Base-by-base conservation (phyloP, 345 rosid genomes). In the Theobroma cacao region DNA sequence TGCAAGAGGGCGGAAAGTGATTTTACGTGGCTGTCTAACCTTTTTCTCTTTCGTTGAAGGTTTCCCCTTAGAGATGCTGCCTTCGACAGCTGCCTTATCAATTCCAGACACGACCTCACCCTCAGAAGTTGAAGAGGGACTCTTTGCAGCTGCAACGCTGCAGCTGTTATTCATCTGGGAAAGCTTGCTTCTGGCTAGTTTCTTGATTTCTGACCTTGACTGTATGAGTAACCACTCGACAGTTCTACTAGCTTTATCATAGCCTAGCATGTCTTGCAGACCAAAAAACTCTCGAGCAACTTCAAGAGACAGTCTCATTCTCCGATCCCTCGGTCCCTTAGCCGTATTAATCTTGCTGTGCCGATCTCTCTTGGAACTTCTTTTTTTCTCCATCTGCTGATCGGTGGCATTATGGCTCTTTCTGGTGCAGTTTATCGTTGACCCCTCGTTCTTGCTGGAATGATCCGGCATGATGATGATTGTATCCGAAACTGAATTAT, bases 301-400 rank as follows among this genome's bases (percentile, higher is more conserved):
- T 36, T 90, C 90, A 20, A 90, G 83, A 7, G 98, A 94, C 79
- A 94, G 78, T 81, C 98, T 89, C 92, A 94, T 90, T 69, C 98
- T 84, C 81, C 98, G 86, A 43, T 94, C 97, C 78, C 98, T 80
- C 4, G 87, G 89, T 22, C 98, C 98, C 36, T 85, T 89, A 12
- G 94, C 96, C 0, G 98, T 94, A 74, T 82, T 74, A 68, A 94
- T 92, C 88, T 94, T 94, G 87, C 98, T 94, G 80, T 94, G 97
- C 63, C 96, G 86, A 73, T 92, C 98, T 63, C 80, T 88, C 83
- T 89, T 92, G 30, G 84, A 78, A 40, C 79, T 69, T 78, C 90
- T 84, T 82, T 87, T 89, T 60, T 80, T 80, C 41, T 73, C 47
- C 45, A 52, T 20, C 79, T 45, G 24, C 28, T 4, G 58, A 2